Conservation (phyloP, 2,329 filamentous ascomycete species). For the Zymoseptoria brevis region DNA sequence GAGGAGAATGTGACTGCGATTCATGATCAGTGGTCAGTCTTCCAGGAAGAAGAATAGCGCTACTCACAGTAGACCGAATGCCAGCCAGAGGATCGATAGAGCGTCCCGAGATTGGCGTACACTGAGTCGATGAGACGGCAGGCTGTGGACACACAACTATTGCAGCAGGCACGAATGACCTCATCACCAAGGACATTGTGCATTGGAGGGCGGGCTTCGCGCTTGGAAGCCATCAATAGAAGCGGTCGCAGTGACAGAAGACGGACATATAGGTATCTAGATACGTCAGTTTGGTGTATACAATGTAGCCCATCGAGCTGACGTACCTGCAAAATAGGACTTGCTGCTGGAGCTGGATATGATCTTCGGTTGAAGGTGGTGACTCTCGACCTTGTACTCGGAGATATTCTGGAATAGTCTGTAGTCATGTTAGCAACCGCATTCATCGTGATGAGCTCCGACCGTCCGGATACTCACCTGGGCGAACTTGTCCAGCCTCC, state of each 20-base stretch:
- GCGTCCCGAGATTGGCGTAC: slow-evolving; percentile 28
- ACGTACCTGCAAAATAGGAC: slow-evolving; percentile 12
- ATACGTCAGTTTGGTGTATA: not conserved
- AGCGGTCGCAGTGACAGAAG: slow-evolving; percentile 18
- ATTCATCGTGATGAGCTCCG: not conserved
- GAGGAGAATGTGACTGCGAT: slow-evolving; percentile 16
- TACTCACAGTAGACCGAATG: slow-evolving; percentile 18
- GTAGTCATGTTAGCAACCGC: not conserved
- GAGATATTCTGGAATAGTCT: slow-evolving; percentile 13
- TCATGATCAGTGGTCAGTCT: not conserved
- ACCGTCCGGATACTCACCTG: not conserved
- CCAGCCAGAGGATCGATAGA: slow-evolving; percentile 20
- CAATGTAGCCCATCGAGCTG: not conserved
- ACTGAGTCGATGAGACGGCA: slow-evolving; percentile 30
- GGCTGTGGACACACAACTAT: slow-evolving; percentile 26
- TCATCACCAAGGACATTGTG: slow-evolving; percentile 30
- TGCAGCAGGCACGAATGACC: slow-evolving; percentile 24
- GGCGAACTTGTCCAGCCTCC: slow-evolving; percentile 18
- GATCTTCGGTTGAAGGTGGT: slow-evolving; percentile 9
- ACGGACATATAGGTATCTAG: slow-evolving; percentile 19
- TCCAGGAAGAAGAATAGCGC: not conserved
- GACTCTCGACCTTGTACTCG: slow-evolving; percentile 6
- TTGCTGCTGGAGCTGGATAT: slow-evolving; percentile 18
- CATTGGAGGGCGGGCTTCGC: slow-evolving; percentile 8
- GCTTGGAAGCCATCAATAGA: slow-evolving; percentile 30